Evolutionary conservation across 2,329 filamentous ascomycete genomes (phyloP).

Genomic region (Didymellaceae sp.): DNA sequence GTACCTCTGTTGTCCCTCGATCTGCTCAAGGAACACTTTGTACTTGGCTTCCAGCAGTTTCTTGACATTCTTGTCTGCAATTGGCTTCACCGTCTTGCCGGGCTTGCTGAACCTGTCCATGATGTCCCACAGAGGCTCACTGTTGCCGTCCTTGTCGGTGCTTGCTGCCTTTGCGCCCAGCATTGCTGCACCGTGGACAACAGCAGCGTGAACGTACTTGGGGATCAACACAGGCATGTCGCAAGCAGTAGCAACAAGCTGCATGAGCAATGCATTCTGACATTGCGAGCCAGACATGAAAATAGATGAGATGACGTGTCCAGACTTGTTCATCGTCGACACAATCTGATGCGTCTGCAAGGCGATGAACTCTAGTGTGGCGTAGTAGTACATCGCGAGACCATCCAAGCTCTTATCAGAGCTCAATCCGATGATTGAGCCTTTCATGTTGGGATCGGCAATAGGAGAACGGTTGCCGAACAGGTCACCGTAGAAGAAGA

Average conservation of each 20-base stretch:
- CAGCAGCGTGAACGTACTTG: slow-evolving; percentile 90
- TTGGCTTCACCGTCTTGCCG: slow-evolving; percentile 80
- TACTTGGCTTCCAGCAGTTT: slow-evolving; percentile 87
- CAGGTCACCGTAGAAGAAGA: slow-evolving; percentile 98
- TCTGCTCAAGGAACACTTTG: slow-evolving; percentile 93
- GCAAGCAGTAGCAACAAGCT: slow-evolving; percentile 87
- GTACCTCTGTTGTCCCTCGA: slow-evolving; percentile 82
- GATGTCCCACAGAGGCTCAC: slow-evolving; percentile 90
- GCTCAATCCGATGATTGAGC: slow-evolving; percentile 83
- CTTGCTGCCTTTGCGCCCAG: slow-evolving; percentile 96
- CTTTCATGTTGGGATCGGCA: slow-evolving; percentile 91
- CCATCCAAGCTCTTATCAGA: slow-evolving; percentile 87
- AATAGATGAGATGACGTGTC: slow-evolving; percentile 87
- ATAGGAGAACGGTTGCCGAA: slow-evolving; percentile 97
- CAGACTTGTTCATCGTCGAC: slow-evolving; percentile 88
- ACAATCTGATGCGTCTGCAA: slow-evolving; percentile 96
- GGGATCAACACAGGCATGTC: slow-evolving; percentile 93
- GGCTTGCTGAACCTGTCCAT: slow-evolving; percentile 98
- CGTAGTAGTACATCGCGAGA: slow-evolving; percentile 91
- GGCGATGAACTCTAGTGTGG: slow-evolving; percentile 96
- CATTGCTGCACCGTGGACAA: slow-evolving; percentile 98
- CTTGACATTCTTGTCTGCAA: slow-evolving; percentile 74
- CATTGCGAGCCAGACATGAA: slow-evolving; percentile 99
- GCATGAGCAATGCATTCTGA: slow-evolving; percentile 92
- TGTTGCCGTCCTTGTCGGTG: slow-evolving; percentile 75